Evolutionary conservation across 2,329 filamentous ascomycete genomes (phyloP).

Genomic region (Bipolaris bicolor): DNA sequence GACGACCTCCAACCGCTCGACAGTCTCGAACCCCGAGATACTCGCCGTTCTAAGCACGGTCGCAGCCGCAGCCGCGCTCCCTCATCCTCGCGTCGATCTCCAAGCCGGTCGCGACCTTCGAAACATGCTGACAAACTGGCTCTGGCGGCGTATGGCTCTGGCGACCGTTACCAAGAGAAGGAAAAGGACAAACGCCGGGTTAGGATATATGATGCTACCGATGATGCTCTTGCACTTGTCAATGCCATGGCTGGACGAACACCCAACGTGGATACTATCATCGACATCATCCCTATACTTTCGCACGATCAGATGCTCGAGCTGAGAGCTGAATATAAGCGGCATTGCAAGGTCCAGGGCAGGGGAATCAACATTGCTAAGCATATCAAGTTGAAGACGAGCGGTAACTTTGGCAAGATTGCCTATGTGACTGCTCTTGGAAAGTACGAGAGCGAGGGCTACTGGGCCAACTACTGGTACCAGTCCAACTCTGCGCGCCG

Average conservation of each 20-base stretch:
- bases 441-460: constrained; percentile 89
- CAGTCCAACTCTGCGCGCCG: constrained; percentile 83
- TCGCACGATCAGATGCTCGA: constrained; percentile 88
- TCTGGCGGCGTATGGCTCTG: constrained; percentile 31
- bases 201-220: constrained; percentile 81
- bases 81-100: constrained; percentile 42
- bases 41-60: constrained; percentile 34
- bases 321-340: constrained; percentile 88
- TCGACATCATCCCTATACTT: constrained; percentile 82
- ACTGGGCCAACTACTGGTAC: constrained; percentile 99
- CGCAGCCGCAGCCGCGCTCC: constrained; percentile 35
- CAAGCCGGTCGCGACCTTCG: constrained; percentile 34
- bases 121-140: constrained; percentile 43
- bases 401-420: constrained; percentile 82
- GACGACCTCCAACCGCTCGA: constrained; percentile 51
- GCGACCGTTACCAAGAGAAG: constrained; percentile 28
- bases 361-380: constrained; percentile 85
- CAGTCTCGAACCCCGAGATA: constrained; percentile 40
- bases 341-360: constrained; percentile 79
- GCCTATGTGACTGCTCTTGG: constrained; percentile 90
- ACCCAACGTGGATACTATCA: constrained; percentile 70
- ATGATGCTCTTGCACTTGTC: constrained; percentile 78
- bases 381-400: constrained; percentile 81
- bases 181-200: constrained; percentile 61
- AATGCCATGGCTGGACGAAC: constrained; percentile 72